Evolutionary conservation across 768 basidiomycete genomes (phyloP).

Genomic region (Suillus hirtellus): DNA sequence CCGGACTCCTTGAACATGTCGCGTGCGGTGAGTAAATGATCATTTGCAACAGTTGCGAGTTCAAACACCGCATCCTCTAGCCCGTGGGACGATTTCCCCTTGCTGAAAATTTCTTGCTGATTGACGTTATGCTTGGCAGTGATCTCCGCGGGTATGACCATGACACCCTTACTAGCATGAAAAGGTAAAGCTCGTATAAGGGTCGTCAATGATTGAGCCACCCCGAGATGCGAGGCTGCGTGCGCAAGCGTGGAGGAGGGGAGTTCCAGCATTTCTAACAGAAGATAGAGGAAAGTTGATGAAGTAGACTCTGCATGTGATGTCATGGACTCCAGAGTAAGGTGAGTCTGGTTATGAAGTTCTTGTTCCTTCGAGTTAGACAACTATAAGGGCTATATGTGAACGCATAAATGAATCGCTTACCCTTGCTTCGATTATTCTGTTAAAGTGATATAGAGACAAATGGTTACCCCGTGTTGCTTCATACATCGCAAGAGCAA

Average conservation of each 20-base stretch:
- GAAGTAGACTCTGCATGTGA: conserved; percentile 80
- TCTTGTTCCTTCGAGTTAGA: conserved; percentile 56
- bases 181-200: conserved; percentile 77
- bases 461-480: conserved; percentile 51
- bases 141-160: conserved; percentile 81
- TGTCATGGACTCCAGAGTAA: conserved; percentile 66
- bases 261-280: conserved; percentile 66
- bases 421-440: conserved; percentile 85
- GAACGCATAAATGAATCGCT: conserved; percentile 23
- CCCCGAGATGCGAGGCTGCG: conserved; percentile 80
- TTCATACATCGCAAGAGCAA: conserved; percentile 70
- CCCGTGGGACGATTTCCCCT: conserved; percentile 51
- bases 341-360: conserved; percentile 60
- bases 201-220: conserved; percentile 68
- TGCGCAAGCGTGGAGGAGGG: conserved; percentile 63
- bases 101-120: conserved; percentile 77
- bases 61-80: conserved; percentile 81
- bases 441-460: conserved; percentile 74
- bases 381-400: conserved; percentile 22
- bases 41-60: conserved; percentile 79
- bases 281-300: conserved; percentile 73
- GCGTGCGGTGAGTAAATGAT: conserved; percentile 75
- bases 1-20: conserved; percentile 61
- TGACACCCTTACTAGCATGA: conserved; percentile 67
- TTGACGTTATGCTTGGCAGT: conserved; percentile 75